Conservation (phyloP, 2,329 filamentous ascomycete genomes). For the Xylaria arbuscula region DNA sequence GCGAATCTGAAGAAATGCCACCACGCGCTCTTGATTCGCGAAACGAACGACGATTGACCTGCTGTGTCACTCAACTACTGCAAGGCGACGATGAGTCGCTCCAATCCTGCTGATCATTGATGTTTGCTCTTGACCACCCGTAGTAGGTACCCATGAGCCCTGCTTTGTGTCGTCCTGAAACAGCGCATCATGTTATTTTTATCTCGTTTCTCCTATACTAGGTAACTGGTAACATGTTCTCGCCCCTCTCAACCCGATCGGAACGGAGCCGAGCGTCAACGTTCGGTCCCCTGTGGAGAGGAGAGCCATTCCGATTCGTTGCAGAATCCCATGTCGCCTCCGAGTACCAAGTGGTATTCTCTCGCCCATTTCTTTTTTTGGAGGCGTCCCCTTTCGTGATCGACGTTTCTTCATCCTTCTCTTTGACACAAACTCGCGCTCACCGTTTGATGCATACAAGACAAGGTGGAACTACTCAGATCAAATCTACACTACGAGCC, state of each 20-base stretch:
- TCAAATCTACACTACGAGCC: constrained; percentile 10
- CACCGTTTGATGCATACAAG: constrained; percentile 14
- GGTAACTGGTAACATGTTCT: constrained; percentile 5
- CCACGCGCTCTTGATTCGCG: constrained; percentile 17
- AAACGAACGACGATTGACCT: constrained; percentile 27
- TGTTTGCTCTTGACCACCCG: constrained; percentile 42
- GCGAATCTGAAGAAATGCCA: constrained; percentile 2
- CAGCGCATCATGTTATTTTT: constrained; percentile 46
- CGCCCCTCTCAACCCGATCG: constrained; percentile 43
- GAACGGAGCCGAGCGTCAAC: constrained; percentile 44
- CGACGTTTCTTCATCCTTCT: constrained; percentile 33
- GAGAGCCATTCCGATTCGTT: constrained; percentile 38
- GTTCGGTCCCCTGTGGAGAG: constrained; percentile 31
- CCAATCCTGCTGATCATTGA: constrained; percentile 41
- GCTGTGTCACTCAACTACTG: constrained; percentile 35
- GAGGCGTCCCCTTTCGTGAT: constrained; percentile 29
- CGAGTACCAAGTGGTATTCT: background rate
- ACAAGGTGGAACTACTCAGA: constrained; percentile 8
- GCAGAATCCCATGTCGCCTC: constrained; percentile 16
- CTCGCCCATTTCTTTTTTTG: constrained; percentile 31
- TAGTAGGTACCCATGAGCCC: constrained; percentile 31
- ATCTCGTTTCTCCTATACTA: constrained; percentile 31
- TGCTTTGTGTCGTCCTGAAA: constrained; percentile 46
- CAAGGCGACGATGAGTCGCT: constrained; percentile 29
- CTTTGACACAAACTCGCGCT: constrained; percentile 24